A percentile compares a stretch with the other conserved stretches of the same genome.
Conservation (phyloP, 2,329 filamentous ascomycete genomes). For the Pseudocercospora fuligena region DNA sequence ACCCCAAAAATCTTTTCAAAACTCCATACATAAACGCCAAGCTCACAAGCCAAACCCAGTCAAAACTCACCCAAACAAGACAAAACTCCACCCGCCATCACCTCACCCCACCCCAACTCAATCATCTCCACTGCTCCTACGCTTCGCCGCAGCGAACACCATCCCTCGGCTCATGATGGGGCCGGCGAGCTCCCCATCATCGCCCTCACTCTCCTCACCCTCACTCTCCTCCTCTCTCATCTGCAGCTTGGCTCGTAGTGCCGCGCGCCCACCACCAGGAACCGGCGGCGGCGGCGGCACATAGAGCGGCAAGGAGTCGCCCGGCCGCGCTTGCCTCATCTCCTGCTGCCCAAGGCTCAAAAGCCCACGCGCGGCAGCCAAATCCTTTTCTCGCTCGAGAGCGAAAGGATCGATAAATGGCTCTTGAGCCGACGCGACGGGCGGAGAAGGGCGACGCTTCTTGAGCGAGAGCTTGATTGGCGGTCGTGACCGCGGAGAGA, state of each 20-base stretch:
- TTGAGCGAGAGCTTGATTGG: slow-evolving; percentile 11
- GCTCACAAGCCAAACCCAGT: neutral
- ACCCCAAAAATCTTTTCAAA: neutral
- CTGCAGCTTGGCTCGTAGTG: neutral
- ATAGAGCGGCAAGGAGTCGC: neutral
- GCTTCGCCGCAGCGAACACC: neutral
- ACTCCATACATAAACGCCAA: neutral
- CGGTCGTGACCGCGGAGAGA: neutral
- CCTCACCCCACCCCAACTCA: neutral
- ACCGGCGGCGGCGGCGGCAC: slow-evolving; percentile 1
- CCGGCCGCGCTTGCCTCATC: neutral
- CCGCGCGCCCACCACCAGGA: neutral
- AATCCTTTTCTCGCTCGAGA: neutral
- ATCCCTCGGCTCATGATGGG: slow-evolving; percentile 1
- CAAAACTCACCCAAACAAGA: too few relatives aligned
- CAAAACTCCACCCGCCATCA: neutral
- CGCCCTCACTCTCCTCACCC: neutral
- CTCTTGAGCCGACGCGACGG: neutral
- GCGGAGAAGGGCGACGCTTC: neutral
- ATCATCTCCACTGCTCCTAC: neutral
- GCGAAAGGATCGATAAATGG: neutral
- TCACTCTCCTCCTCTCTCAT: neutral
- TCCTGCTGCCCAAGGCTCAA: neutral
- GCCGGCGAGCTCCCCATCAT: neutral
- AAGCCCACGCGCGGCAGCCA: neutral